A percentile compares a stretch with the other conserved stretches of the same genome.
These are phyloP conservation scores for Helianthus annuus DNA, from an alignment of 129 eudicot genomes.

Conservation along the genomic window DNA sequence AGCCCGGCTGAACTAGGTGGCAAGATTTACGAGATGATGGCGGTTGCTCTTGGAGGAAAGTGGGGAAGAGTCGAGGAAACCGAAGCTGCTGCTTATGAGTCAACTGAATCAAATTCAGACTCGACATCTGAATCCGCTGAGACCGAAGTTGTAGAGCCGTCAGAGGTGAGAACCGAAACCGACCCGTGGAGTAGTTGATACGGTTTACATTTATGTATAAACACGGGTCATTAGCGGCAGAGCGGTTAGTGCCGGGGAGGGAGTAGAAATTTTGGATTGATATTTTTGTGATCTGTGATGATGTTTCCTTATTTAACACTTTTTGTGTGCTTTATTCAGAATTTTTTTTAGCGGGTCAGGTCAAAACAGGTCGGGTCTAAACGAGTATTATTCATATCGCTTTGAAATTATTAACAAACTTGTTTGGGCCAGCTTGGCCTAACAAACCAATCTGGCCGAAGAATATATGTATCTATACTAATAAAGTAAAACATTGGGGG, in stretches of 20 bases:
- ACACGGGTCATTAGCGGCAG: slow-evolving; percentile 1
- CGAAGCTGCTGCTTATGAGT: slow-evolving; percentile 2
- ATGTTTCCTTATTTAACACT: not conserved
- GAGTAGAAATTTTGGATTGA: slow-evolving; percentile 11
- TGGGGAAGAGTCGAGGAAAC: slow-evolving; percentile 86
- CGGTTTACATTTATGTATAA: not conserved
- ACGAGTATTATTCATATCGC: too few relatives aligned
- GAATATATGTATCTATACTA: too few relatives aligned
- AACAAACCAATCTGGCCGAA: too few relatives aligned
- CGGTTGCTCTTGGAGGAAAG: slow-evolving; percentile 92
- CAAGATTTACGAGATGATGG: slow-evolving; percentile 99
- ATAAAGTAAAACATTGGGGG: too few relatives aligned
- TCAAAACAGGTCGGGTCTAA: not conserved
- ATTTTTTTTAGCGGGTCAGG: not conserved
- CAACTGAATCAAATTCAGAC: slow-evolving; percentile 25
- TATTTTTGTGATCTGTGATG: not conserved
- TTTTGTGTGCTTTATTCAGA: not conserved
- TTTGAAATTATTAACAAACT: too few relatives aligned
- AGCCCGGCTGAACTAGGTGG: slow-evolving; percentile 96
- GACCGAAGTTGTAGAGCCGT: slow-evolving; percentile 78
- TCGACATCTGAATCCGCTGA: slow-evolving; percentile 39
- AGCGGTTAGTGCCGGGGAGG: not conserved
- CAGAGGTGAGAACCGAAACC: slow-evolving; percentile 83
- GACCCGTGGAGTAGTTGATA: slow-evolving; percentile 90
- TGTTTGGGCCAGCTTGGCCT: too few relatives aligned